Conservation (phyloP, 2,329 filamentous ascomycete species). For the Blastomyces percursus region DNA sequence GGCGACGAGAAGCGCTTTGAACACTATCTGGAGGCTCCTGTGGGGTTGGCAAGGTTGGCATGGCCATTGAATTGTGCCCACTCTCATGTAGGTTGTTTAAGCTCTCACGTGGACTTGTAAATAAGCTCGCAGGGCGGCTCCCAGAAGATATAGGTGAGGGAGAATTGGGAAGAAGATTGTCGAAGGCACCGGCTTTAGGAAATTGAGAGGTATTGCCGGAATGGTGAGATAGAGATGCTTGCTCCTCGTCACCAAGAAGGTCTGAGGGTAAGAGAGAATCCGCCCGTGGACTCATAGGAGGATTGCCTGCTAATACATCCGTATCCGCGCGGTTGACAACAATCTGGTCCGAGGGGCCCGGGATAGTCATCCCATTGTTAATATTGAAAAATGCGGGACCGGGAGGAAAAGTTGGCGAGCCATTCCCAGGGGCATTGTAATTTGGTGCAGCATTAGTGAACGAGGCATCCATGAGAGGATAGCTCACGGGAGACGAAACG, state of each 20-base stretch:
- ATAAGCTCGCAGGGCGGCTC: slow-evolving; percentile 34
- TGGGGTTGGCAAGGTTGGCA: slow-evolving; percentile 1
- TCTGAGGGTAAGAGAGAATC: slow-evolving; percentile 51
- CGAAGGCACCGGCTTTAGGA: slow-evolving; percentile 16
- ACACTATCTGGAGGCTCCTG: slow-evolving; percentile 26
- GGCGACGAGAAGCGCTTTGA: slow-evolving; percentile 41
- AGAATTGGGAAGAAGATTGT: slow-evolving; percentile 28
- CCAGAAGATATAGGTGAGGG: slow-evolving; percentile 37
- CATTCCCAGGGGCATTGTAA: slow-evolving; percentile 40
- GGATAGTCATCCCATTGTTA: slow-evolving; percentile 51
- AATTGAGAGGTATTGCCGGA: slow-evolving; percentile 8
- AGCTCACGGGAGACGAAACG: slow-evolving; percentile 37
- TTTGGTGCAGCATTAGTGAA: slow-evolving; percentile 32
- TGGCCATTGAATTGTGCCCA: slow-evolving; percentile 20
- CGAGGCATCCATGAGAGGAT: slow-evolving; percentile 29
- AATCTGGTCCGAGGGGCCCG: slow-evolving; percentile 31
- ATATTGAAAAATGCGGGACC: slow-evolving; percentile 50
- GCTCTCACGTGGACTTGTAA: slow-evolving; percentile 38
- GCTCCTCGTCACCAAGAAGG: slow-evolving; percentile 47
- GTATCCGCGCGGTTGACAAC: slow-evolving; percentile 39
- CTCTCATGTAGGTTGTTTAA: slow-evolving; percentile 28
- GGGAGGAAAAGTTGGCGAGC: slow-evolving; percentile 43
- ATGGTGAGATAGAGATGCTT: slow-evolving; percentile 11
- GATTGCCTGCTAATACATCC: slow-evolving; percentile 46
- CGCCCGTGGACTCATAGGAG: slow-evolving; percentile 53